Evolutionary conservation across 2,329 filamentous ascomycete species (phyloP).

Genomic region (Xylaria sp.): DNA sequence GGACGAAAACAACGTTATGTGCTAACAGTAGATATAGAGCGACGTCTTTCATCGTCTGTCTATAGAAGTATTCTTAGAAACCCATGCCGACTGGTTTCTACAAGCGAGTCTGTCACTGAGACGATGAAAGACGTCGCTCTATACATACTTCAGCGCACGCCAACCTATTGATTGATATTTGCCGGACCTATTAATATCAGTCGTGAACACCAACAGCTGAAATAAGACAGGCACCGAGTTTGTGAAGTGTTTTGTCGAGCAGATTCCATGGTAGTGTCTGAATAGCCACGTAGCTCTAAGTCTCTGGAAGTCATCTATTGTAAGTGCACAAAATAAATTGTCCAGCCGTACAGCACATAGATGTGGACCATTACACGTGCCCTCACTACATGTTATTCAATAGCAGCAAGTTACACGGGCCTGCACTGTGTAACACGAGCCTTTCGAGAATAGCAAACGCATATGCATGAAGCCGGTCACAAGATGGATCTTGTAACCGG

Average conservation of each 20-base stretch:
- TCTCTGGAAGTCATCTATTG: neutral
- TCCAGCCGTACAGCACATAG: neutral
- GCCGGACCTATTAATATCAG: neutral
- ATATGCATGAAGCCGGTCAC: too few species aligned
- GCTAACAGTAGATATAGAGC: neutral
- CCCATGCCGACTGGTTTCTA: neutral
- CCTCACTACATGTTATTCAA: neutral
- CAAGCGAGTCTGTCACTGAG: neutral
- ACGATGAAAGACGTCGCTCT: too few species aligned
- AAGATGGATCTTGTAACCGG: too few species aligned
- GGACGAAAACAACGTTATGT: neutral
- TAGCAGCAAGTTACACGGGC: neutral
- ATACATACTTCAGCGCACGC: neutral
- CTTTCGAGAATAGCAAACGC: neutral
- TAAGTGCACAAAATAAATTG: slow-evolving; percentile 4
- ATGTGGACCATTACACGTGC: neutral
- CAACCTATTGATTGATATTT: too few species aligned
- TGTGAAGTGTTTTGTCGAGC: neutral
- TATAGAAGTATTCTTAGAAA: slow-evolving; percentile 18
- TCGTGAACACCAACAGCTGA: neutral
- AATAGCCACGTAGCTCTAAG: neutral
- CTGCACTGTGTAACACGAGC: slow-evolving; percentile 2
- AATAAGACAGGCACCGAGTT: neutral
- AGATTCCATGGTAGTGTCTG: slow-evolving; percentile 7
- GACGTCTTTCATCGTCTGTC: neutral